Evolutionary conservation across 2,329 filamentous ascomycete species (phyloP), one percentile per base, ranked within the genome.

Genomic region (Ambrosiella xylebori): DNA sequence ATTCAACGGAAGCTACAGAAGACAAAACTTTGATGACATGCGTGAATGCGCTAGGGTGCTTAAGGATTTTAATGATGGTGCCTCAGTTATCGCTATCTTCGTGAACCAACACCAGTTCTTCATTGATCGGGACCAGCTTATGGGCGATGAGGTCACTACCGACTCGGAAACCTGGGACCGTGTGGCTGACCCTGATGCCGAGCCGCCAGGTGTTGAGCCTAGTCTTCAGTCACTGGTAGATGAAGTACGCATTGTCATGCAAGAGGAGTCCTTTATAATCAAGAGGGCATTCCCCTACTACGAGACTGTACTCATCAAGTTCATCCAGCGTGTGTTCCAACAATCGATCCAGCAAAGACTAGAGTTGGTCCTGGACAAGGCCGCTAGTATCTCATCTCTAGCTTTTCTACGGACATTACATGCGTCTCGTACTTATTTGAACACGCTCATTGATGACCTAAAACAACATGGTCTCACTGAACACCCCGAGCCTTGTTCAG

Each of bases 61-160:
- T 62, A 80, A 93, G 67, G 93, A 97, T 70, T 98, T 98, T 76
- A 95, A 91, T 68, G 89, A 93, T 56, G 93, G 93, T 56, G 83
- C 88, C 59, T 97, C 90, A 68, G 93, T 97, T 61, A 95, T 96
- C 69, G 91, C 88, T 12, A 77, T 91, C 9, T 98, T 97, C 69
- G 91, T 98, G 66, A 98, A 98, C 67, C 93, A 98, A 69, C 94
- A 98, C 71, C 89, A 95, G 66, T 98, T 98, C 76, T 98, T 98
- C 72, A 96, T 98, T 66, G 93, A 97, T 67, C 79, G 90, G 35
- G 93, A 89, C 64, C 91, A 97, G 68, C 75, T 98, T 59, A 84
- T 95, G 54, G 86, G 85, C 0, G 90, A 95, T 65, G 90, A 95
- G 68, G 81, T 95, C 13, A 78, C 78, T 2, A 78, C 80, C 11